Percentiles rank a stretch among this genome's conserved stretches.
These are phyloP conservation scores for Neofusicoccum kwambonambiense DNA, from an alignment of 2,329 filamentous ascomycete genomes.

Conservation along the genomic window DNA sequence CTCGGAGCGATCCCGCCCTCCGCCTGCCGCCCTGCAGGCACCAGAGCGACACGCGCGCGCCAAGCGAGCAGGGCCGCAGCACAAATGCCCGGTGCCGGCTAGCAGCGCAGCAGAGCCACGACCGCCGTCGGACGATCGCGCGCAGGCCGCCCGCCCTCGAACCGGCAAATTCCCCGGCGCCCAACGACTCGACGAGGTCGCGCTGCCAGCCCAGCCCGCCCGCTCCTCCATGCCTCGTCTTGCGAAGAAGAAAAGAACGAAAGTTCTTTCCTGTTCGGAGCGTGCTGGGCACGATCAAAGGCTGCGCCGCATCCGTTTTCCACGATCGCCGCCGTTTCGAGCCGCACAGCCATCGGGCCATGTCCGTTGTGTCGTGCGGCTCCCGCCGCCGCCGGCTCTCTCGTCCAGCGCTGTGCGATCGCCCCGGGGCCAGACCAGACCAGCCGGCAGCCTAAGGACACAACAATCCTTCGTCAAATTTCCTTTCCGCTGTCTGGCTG, in stretches of 20 bases:
- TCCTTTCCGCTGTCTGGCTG: neutral
- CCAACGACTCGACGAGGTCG: neutral
- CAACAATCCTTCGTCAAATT: neutral
- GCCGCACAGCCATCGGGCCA: neutral
- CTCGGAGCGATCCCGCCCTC: neutral
- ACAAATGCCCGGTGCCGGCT: too few species aligned
- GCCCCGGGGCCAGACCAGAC: neutral
- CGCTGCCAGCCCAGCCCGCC: neutral
- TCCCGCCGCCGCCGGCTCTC: neutral
- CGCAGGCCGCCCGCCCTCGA: neutral
- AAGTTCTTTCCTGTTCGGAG: neutral
- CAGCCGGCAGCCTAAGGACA: too few species aligned
- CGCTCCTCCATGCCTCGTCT: neutral
- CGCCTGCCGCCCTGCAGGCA: neutral
- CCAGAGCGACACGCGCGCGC: neutral
- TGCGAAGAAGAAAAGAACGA: too few species aligned
- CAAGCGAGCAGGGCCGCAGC: neutral
- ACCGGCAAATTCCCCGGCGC: neutral
- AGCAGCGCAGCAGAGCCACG: neutral
- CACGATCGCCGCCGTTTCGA: neutral
- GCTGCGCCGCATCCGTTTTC: too few species aligned
- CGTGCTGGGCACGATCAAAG: too few species aligned
- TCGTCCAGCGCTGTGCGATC: neutral
- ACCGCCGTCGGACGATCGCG: neutral
- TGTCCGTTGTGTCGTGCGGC: neutral